Conservation (phyloP, 495 filamentous ascomycete species). For the Penicillium chermesinum region DNA sequence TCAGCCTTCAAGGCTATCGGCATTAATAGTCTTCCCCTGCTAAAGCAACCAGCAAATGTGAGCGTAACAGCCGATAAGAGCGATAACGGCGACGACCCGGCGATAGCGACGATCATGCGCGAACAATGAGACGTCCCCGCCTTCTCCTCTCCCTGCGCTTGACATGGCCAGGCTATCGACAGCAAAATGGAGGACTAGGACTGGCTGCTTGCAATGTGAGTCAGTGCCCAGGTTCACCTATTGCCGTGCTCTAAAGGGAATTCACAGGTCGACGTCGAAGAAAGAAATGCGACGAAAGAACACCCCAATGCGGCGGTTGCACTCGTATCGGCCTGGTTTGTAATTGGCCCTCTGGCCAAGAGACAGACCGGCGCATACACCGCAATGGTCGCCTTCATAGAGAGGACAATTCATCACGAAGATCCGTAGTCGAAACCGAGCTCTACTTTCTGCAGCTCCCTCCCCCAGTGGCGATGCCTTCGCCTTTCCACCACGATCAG, state of each 20-base stretch:
- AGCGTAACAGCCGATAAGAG: too few relatives aligned
- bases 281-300: conserved; percentile 16
- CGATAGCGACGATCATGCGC: too few relatives aligned
- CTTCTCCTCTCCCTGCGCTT: too few relatives aligned
- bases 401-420: too few relatives aligned
- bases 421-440: not conserved
- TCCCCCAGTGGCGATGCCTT: conserved; percentile 7
- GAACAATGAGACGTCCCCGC: too few relatives aligned
- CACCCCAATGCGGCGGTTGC: conserved; percentile 8
- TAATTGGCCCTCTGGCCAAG: conserved; percentile 6
- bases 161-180: not conserved
- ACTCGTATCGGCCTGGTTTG: conserved; percentile 7
- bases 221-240: too few relatives aligned
- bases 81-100: too few relatives aligned
- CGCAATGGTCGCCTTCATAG: too few relatives aligned
- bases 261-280: conserved; percentile 12
- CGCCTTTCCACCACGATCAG: conserved; percentile 6
- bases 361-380: conserved; percentile 2
- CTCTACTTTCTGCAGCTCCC: not conserved
- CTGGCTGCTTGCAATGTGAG: conserved; percentile 12
- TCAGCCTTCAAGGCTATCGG: too few relatives aligned
- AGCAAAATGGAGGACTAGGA: conserved; percentile 8
- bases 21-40: too few relatives aligned
- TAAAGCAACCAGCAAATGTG: too few relatives aligned
- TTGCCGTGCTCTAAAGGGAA: not conserved